phyloP scores from a whole-genome alignment of 176 grass and related monocot species.

The Zoysia pacifica region DNA sequence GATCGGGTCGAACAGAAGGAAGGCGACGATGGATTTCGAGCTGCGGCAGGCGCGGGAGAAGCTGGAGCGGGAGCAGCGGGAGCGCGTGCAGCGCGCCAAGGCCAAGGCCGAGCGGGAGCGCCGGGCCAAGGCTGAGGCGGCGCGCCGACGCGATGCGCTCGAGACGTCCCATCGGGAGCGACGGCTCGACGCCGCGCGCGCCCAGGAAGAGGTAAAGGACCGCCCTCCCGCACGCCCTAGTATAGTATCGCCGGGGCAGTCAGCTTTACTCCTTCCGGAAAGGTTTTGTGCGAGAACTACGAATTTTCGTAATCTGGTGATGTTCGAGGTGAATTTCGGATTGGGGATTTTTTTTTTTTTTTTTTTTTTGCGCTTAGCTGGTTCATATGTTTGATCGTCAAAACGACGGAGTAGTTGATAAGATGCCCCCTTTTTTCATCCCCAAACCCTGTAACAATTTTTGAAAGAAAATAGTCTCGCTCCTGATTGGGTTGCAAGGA shows the following conservation, averaged over 20 bases:
- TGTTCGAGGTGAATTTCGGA: not conserved
- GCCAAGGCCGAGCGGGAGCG: constrained; percentile 71
- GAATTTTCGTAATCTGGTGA: not conserved
- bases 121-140: constrained; percentile 74
- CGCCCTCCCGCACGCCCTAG: not conserved
- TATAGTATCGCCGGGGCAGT: not conserved
- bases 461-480: too few species aligned
- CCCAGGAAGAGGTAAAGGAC: constrained; percentile 56
- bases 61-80: constrained; percentile 81
- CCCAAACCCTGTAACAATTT: not conserved
- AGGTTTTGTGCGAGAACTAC: not conserved
- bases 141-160: constrained; percentile 69
- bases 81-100: constrained; percentile 75
- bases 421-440: not conserved
- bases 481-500: too few species aligned
- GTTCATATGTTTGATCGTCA: not conserved
- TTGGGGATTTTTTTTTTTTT: not conserved
- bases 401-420: not conserved
- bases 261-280: not conserved
- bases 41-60: constrained; percentile 69
- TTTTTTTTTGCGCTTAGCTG: not conserved
- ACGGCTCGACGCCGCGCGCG: constrained; percentile 72
- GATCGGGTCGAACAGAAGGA: not conserved
- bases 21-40: constrained; percentile 79
- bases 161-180: constrained; percentile 69